phyloP scores from a whole-genome alignment of 2,329 filamentous ascomycete genomes.

The Fusarium sp. region DNA sequence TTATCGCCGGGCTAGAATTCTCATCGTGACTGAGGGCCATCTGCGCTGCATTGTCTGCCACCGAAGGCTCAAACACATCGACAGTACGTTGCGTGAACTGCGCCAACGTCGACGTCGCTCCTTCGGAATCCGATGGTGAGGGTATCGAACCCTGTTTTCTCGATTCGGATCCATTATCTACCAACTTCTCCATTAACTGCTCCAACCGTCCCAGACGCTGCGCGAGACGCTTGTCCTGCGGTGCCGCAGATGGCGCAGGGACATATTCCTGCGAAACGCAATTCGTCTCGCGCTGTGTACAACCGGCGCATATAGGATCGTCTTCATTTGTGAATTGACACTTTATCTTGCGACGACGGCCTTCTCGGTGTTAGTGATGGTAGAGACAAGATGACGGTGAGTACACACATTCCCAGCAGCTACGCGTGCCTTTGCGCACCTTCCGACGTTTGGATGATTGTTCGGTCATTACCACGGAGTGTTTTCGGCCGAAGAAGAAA shows the following conservation, averaged over 20 bases:
- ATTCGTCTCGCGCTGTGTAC: slow-evolving; percentile 53
- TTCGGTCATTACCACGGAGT: slow-evolving; percentile 27
- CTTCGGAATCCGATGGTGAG: slow-evolving; percentile 32
- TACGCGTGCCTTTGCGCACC: slow-evolving; percentile 66
- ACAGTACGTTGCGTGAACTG: slow-evolving; percentile 42
- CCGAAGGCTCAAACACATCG: slow-evolving; percentile 38
- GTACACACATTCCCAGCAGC: slow-evolving; percentile 68
- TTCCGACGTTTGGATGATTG: slow-evolving; percentile 48
- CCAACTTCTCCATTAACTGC: slow-evolving; percentile 58
- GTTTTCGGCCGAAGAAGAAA: slow-evolving; percentile 40
- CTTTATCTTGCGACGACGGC: slow-evolving; percentile 61
- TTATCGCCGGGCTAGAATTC: not conserved
- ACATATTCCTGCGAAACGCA: slow-evolving; percentile 62
- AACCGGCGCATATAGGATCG: slow-evolving; percentile 59
- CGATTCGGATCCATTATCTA: slow-evolving; percentile 47
- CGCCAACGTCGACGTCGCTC: not conserved
- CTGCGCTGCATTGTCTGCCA: slow-evolving; percentile 36
- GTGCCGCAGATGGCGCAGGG: slow-evolving; percentile 47
- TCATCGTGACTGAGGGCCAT: slow-evolving; percentile 24
- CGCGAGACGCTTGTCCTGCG: slow-evolving; percentile 53
- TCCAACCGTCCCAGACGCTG: slow-evolving; percentile 60
- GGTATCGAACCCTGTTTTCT: slow-evolving; percentile 22
- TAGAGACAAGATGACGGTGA: not conserved
- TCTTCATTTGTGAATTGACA: slow-evolving; percentile 59
- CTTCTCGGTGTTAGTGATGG: slow-evolving; percentile 27